Conservation (phyloP, 164 flowering plant genomes). For the Chloranthus sessilifolius region DNA sequence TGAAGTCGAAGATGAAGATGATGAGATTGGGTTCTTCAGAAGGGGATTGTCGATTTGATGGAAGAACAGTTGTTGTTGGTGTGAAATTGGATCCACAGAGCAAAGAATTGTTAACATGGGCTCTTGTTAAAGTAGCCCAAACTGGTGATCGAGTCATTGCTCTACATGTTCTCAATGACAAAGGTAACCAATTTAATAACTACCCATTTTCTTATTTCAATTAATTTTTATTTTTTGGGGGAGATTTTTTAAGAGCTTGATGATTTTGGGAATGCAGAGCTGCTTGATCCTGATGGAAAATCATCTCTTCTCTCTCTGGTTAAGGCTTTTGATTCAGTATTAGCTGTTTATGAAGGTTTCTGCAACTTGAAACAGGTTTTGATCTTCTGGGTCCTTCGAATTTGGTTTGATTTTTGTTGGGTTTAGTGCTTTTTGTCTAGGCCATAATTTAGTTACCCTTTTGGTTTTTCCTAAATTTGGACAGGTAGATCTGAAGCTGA, state of each 20-base stretch:
- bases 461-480: too few relatives aligned
- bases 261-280: constrained; percentile 4
- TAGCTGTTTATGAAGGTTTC: constrained; percentile 93
- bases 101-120: constrained; percentile 88
- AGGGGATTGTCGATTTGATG: constrained; percentile 14
- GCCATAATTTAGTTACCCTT: too few relatives aligned
- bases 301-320: constrained; percentile 67
- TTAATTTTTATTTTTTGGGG: background rate
- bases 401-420: background rate
- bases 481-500: constrained; percentile 90
- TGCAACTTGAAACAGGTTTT: constrained; percentile 92
- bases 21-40: constrained; percentile 1
- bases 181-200: constrained; percentile 29
- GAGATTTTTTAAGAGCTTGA: background rate
- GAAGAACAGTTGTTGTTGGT: constrained; percentile 77
- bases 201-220: background rate
- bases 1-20: constrained; percentile 2
- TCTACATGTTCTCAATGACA: constrained; percentile 60
- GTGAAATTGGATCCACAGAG: constrained; percentile 69
- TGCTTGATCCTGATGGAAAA: constrained; percentile 5
- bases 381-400: background rate
- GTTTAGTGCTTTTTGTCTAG: too few relatives aligned
- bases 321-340: constrained; percentile 78
- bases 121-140: constrained; percentile 74
- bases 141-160: constrained; percentile 83